Percentiles rank a stretch among this genome's conserved stretches.
These are phyloP conservation scores for Tolypocladium tropicale DNA, from an alignment of 2,329 filamentous ascomycete genomes.

Conservation along the genomic window DNA sequence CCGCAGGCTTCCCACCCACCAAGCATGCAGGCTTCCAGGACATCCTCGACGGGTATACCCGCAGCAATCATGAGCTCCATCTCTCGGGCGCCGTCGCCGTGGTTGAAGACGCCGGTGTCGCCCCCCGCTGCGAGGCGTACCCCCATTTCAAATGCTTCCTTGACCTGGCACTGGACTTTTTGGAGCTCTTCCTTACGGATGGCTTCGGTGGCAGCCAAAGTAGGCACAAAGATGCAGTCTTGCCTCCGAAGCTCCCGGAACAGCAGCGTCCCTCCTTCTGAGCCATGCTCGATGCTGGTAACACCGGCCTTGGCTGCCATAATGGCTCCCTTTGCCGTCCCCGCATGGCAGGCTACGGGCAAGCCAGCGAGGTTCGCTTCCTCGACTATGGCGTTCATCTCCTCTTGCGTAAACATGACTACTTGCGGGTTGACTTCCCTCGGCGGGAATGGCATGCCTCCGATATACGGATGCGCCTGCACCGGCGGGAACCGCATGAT, in stretches of 20 bases:
- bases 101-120: slow-evolving; percentile 42
- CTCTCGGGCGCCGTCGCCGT: slow-evolving; percentile 42
- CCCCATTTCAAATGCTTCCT: slow-evolving; percentile 33
- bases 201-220: background rate
- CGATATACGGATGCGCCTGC: slow-evolving; percentile 10
- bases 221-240: background rate
- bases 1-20: slow-evolving; percentile 45
- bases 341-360: slow-evolving; percentile 33
- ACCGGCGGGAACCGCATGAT: slow-evolving; percentile 29
- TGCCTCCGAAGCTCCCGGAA: background rate
- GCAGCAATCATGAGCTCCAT: slow-evolving; percentile 42
- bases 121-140: slow-evolving; percentile 41
- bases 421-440: slow-evolving; percentile 11
- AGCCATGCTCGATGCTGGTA: background rate
- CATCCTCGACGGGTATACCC: slow-evolving; percentile 38
- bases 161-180: slow-evolving; percentile 26
- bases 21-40: slow-evolving; percentile 41
- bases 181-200: slow-evolving; percentile 21
- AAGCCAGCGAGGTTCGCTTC: slow-evolving; percentile 30
- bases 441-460: slow-evolving; percentile 26
- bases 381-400: slow-evolving; percentile 38
- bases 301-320: slow-evolving; percentile 21
- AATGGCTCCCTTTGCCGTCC: slow-evolving; percentile 28
- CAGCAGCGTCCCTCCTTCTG: background rate
- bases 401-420: slow-evolving; percentile 35